These are phyloP conservation scores for Craterostigma plantagineum DNA, from an alignment of 257 asterid species.

Conservation along the genomic window DNA sequence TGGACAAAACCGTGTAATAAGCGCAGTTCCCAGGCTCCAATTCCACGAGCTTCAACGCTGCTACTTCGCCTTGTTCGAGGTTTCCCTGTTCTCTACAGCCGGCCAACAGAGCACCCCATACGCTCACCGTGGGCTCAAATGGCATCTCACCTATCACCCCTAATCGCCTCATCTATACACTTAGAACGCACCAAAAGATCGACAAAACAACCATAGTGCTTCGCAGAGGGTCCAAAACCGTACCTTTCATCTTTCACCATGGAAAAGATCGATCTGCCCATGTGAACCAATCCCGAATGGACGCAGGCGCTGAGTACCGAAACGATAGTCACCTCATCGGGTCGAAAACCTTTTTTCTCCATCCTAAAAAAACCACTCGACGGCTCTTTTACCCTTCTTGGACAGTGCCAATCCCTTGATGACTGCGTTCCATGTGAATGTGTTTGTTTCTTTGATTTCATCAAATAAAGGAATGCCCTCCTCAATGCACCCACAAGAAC, in stretches of 20 bases:
- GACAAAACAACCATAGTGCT: slow-evolving; percentile 37
- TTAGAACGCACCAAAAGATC: slow-evolving; percentile 36
- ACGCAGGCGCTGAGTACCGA: slow-evolving; percentile 32
- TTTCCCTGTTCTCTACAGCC: slow-evolving; percentile 30
- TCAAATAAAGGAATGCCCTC: slow-evolving; percentile 24
- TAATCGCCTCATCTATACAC: slow-evolving; percentile 20
- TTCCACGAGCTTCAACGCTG: slow-evolving; percentile 13
- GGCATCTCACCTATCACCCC: slow-evolving; percentile 21
- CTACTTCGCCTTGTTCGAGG: slow-evolving; percentile 13
- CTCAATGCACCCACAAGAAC: slow-evolving; percentile 33
- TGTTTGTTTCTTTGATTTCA: slow-evolving; percentile 17
- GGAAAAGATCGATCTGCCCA: slow-evolving; percentile 30
- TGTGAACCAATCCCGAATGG: slow-evolving; percentile 24
- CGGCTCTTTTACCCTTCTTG: slow-evolving; percentile 18
- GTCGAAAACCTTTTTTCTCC: slow-evolving; percentile 27
- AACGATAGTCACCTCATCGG: slow-evolving; percentile 32
- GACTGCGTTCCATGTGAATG: slow-evolving; percentile 27
- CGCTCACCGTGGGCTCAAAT: slow-evolving; percentile 19
- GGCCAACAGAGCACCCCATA: slow-evolving; percentile 32
- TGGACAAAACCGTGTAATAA: slow-evolving; percentile 25
- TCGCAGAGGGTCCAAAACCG: slow-evolving; percentile 18
- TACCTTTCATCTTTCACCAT: slow-evolving; percentile 15
- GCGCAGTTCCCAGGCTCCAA: slow-evolving; percentile 22
- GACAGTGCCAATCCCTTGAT: slow-evolving; percentile 39
- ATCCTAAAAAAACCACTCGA: slow-evolving; percentile 22